Evolutionary conservation across 148 eudicot species (phyloP).

Genomic region (Camellia granthamiana): DNA sequence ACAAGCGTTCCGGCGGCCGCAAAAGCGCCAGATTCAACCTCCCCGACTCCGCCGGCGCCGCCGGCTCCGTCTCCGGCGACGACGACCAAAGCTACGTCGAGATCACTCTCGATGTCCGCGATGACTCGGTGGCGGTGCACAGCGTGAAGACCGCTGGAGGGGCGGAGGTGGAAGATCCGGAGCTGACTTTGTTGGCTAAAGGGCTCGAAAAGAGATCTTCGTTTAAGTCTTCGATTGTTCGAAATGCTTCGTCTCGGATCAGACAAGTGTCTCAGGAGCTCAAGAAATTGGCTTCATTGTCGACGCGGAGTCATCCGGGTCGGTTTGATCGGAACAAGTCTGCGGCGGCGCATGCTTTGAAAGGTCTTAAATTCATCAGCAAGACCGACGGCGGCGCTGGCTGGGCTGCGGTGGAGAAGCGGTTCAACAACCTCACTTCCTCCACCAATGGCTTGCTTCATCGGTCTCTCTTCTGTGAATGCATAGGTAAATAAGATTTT

Average conservation of each 20-base stretch:
- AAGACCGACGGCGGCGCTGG: constrained; percentile 50
- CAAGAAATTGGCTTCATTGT: constrained; percentile 43
- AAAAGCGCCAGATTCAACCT: constrained; percentile 44
- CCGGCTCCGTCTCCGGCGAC: background rate
- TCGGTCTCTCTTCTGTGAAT: constrained; percentile 43
- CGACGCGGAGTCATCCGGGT: constrained; percentile 21
- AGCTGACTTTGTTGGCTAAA: constrained; percentile 36
- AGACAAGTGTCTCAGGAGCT: constrained; percentile 49
- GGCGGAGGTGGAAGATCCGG: constrained; percentile 40
- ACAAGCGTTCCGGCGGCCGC: constrained; percentile 21
- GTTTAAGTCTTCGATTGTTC: constrained; percentile 30
- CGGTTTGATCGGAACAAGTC: constrained; percentile 46
- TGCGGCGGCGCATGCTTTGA: constrained; percentile 42
- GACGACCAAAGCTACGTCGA: constrained; percentile 41
- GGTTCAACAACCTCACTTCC: constrained; percentile 35
- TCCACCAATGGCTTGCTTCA: constrained; percentile 39
- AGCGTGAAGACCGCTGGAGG: constrained; percentile 51
- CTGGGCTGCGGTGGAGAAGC: constrained; percentile 48
- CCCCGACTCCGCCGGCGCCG: constrained; percentile 7
- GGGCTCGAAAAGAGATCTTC: constrained; percentile 42
- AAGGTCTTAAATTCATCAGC: constrained; percentile 51
- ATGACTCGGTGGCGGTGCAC: constrained; percentile 54
- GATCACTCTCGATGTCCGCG: constrained; percentile 54
- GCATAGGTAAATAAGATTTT: constrained; percentile 36
- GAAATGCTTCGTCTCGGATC: constrained; percentile 46